Base-by-base conservation (phyloP, 83 land plant species). In the Picea mariana region DNA sequence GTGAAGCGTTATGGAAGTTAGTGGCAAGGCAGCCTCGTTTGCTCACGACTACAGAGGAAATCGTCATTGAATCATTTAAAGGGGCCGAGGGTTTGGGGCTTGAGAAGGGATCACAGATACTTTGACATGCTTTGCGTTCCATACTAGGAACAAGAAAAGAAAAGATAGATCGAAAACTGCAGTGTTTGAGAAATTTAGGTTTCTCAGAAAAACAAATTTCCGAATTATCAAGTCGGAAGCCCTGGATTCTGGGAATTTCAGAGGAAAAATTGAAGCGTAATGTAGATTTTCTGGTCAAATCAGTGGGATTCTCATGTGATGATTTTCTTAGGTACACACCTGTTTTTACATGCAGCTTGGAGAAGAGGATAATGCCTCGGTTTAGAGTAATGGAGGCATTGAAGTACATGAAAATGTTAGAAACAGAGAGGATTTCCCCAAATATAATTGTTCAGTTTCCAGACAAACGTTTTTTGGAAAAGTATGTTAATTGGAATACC, bases 301-400 rank as follows among this genome's bases (percentile, higher is more conserved):
- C 42, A 18, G 20, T 62, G 9, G 78, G 77, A 24, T 5, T 80
- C 6, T 52, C 65, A 3, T 44, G 6, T 5, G 24, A 64, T 9
- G 79, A 21, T 87, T 9, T 21, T 84, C 12, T 0, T 3, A 9
- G 3, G 0, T 0, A 0, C 4, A 44, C 15, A 26, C 63, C 81
- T 62, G 64, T n/a, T n/a, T n/a, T n/a, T n/a, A n/a, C 65, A 68
- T 40, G 13, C 64, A 72, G 81, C 16, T 11, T 87, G 60, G 83
- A 84, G 40, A 21, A 17, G 5, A 67, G 86, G 72, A 38, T 73
- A 52, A 47, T 73, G 11, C 86, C 89, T 47, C 67, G 89, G 5
- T 55, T 52, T 23, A 81, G 58, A 59, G 88, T 87, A 9, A 1
- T 84, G 12, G 34, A 65, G 68, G 71, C 82, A 4, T 23, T 87